Conservation (phyloP, 352 stramenopile species). For the Aphanomyces stellatus region DNA sequence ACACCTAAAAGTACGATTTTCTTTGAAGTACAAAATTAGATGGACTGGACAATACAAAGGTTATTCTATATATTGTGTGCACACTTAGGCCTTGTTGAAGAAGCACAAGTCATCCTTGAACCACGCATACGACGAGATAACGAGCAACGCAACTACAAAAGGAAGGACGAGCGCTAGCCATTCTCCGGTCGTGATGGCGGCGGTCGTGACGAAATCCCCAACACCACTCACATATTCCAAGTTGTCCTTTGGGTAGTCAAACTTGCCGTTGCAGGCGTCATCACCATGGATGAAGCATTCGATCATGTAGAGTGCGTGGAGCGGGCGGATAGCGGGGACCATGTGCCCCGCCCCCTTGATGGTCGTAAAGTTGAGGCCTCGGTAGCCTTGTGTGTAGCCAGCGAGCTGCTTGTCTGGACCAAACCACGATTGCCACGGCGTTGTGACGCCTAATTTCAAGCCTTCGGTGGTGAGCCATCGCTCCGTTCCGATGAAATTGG, state of each 20-base stretch:
- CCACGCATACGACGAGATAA: neutral
- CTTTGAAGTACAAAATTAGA: too few species aligned
- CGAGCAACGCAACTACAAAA: neutral
- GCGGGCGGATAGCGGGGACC: conserved; percentile 37
- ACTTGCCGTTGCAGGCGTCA: conserved; percentile 32
- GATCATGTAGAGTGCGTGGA: conserved; percentile 22
- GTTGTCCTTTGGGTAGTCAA: conserved; percentile 41
- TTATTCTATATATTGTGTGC: too few species aligned
- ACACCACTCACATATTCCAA: conserved; percentile 28
- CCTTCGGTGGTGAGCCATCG: conserved; percentile 56
- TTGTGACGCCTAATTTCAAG: conserved; percentile 32
- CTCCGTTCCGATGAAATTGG: conserved; percentile 60
- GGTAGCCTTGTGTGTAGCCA: conserved; percentile 72
- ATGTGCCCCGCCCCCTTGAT: conserved; percentile 88
- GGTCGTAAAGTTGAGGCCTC: conserved; percentile 81
- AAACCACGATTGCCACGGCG: conserved; percentile 43
- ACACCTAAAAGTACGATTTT: too few species aligned
- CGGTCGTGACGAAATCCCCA: neutral
- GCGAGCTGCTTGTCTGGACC: conserved; percentile 61
- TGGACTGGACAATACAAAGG: too few species aligned
- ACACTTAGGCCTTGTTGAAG: too few species aligned
- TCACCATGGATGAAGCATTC: conserved; percentile 22
- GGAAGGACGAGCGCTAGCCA: neutral
- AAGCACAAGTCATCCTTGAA: neutral
- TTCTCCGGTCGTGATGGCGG: neutral